Evolutionary conservation across 2,329 filamentous ascomycete species (phyloP).

Genomic region (Amylocarpus encephaloides): DNA sequence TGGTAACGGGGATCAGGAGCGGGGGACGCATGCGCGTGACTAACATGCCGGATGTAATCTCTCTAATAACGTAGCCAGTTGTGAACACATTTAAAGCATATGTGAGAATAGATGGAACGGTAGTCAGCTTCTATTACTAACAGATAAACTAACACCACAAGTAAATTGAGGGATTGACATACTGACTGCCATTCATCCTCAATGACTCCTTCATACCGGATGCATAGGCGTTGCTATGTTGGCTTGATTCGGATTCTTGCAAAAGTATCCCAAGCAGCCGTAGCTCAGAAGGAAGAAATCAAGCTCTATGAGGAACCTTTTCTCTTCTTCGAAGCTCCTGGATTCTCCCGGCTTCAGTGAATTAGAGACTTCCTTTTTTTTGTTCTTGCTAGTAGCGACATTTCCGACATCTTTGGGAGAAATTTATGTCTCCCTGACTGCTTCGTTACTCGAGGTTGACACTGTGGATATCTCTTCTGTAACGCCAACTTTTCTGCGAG

Average conservation of each 20-base stretch:
- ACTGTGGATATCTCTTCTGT: no score
- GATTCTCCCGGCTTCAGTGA: constrained; percentile 14
- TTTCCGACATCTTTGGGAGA: background rate
- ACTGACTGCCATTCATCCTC: constrained; percentile 41
- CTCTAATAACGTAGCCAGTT: constrained; percentile 27
- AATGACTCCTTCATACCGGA: constrained; percentile 45
- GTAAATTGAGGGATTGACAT: constrained; percentile 38
- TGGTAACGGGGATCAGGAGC: constrained; percentile 25
- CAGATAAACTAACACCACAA: no score
- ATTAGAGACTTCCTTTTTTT: background rate
- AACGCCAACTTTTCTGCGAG: no score
- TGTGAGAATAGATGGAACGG: constrained; percentile 35
- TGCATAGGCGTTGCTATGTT: constrained; percentile 36
- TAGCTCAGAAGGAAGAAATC: constrained; percentile 43
- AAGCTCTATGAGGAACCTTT: constrained; percentile 42
- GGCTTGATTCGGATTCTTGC: constrained; percentile 38
- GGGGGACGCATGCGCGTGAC: constrained; percentile 24
- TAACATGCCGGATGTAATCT: constrained; percentile 24
- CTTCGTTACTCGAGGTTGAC: background rate
- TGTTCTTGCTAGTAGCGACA: background rate
- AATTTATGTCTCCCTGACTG: background rate
- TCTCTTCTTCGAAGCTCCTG: constrained; percentile 33
- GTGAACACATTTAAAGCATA: constrained; percentile 49
- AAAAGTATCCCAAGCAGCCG: constrained; percentile 40
- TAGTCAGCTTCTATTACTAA: background rate